Base-by-base conservation (phyloP, 768 basidiomycete genomes). In the Mycena haematopus region DNA sequence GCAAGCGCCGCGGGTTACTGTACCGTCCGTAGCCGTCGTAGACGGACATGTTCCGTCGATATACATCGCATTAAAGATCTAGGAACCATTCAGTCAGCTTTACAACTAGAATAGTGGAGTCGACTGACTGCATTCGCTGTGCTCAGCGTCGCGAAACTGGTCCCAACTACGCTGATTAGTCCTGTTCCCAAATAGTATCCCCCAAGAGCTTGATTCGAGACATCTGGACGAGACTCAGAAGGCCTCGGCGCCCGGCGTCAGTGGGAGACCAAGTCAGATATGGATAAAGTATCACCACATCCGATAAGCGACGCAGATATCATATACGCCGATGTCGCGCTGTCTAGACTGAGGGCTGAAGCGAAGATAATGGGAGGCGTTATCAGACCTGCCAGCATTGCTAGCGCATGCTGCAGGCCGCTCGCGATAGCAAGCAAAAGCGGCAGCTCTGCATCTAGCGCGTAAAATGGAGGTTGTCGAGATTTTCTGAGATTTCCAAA, bases 101-200 rank as follows among this genome's bases (percentile, higher is more conserved):
- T n/a, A n/a, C n/a, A 19, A 15, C 19, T 21, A 42, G 6, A 42
- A 42, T 7, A 36, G 14, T 3, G 36, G 36, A 36, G 13, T 7
- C 36, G 14, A 36, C 36, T 15, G 2, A 36, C 36, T 36, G 36
- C 36, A 15, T 36, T 36, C 36, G 36, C 36, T 11, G 36, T 36
- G 13, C 36, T 36, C 36, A 36, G 13, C 36, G 36, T 36, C 36
- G 36, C 6, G 14, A 36, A 36, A 36, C 36, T 36, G 6, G 36
- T 36, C 14, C 36, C 36, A 14, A 42, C 40, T 6, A 42, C 40
- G 8, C 86, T 87, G 57, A 95, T 80, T 21, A 94, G 75, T 0
- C 93, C 93, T n/a, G 91, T 92, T 3, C 91, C 90, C 19, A 93
- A 79, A 63, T 86, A 86, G 68, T 91, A 92, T 1, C 84, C 80